A percentile compares a stretch with the other conserved stretches of the same genome.
phyloP scores from a whole-genome alignment of 441 rosid genomes.

The Gossypium laxum region DNA sequence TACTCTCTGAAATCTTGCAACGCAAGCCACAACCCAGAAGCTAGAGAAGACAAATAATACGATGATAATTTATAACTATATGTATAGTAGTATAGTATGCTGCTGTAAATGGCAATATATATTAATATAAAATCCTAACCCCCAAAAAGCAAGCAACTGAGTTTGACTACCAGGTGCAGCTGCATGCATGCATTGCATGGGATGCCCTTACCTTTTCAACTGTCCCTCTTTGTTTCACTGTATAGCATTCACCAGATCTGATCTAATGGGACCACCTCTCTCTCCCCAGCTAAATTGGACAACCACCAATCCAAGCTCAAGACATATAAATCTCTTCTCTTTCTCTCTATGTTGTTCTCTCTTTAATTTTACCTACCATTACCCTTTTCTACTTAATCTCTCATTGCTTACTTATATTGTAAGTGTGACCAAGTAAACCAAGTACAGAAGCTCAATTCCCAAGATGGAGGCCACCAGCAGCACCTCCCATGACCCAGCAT shows the following conservation, averaged over 20 bases:
- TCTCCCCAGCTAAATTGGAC: conserved; percentile 6
- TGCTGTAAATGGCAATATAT: not conserved
- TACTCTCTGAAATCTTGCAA: not conserved
- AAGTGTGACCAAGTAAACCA: not conserved
- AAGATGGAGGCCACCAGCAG: conserved; percentile 5
- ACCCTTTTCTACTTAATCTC: not conserved
- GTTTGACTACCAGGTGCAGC: not conserved
- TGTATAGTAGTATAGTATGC: too few relatives aligned
- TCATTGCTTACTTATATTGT: not conserved
- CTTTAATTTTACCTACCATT: not conserved
- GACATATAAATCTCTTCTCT: not conserved
- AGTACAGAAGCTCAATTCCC: not conserved
- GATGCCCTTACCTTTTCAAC: conserved; percentile 1
- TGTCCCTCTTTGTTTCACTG: not conserved
- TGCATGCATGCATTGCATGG: not conserved
- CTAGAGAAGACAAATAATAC: too few relatives aligned
- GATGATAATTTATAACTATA: too few relatives aligned
- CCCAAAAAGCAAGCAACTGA: not conserved
- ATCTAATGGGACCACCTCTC: not conserved
- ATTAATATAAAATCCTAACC: not conserved
- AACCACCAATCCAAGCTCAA: conserved; percentile 7
- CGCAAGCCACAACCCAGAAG: too few relatives aligned
- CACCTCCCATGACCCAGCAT: not conserved
- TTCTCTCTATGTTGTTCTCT: not conserved
- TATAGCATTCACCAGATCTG: not conserved